These are phyloP conservation scores for Boletus reticulatus DNA, from an alignment of 768 basidiomycete genomes.

Conservation along the genomic window DNA sequence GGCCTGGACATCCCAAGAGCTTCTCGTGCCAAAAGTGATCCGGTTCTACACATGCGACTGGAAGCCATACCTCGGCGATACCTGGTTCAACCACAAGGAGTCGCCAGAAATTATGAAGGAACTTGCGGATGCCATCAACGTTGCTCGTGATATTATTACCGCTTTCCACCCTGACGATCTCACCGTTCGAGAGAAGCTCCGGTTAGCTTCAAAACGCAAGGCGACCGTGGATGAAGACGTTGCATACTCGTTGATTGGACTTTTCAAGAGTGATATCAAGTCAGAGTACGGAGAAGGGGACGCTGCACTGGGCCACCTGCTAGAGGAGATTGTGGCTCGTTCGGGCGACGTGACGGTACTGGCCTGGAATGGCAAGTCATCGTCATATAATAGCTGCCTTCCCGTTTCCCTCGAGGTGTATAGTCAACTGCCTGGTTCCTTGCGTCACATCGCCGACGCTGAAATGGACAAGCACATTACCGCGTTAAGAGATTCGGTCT, in stretches of 20 bases:
- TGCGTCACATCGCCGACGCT: not conserved
- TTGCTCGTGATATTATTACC: not conserved
- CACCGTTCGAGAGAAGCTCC: slow-evolving; percentile 9
- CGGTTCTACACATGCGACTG: slow-evolving; percentile 9
- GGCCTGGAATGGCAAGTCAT: slow-evolving; percentile 10
- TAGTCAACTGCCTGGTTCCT: not conserved
- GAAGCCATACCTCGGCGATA: slow-evolving; percentile 9
- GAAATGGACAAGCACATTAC: not conserved
- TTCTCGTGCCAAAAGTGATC: slow-evolving; percentile 10
- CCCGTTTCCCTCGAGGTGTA: slow-evolving; percentile 1
- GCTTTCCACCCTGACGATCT: slow-evolving; percentile 6
- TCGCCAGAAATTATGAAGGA: slow-evolving; percentile 10
- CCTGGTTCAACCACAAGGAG: slow-evolving; percentile 5
- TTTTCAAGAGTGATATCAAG: slow-evolving; percentile 8
- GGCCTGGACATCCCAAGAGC: slow-evolving; percentile 16
- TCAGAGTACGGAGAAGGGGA: slow-evolving; percentile 8
- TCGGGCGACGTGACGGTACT: slow-evolving; percentile 7
- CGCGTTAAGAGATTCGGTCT: not conserved
- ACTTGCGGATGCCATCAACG: slow-evolving; percentile 1
- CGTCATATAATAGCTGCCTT: slow-evolving; percentile 14
- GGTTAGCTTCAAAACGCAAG: slow-evolving; percentile 6
- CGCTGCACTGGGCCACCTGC: slow-evolving; percentile 8
- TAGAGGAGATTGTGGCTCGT: slow-evolving; percentile 12
- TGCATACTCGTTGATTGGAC: slow-evolving; percentile 8
- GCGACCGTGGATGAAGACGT: slow-evolving; percentile 10